These are phyloP conservation scores for Trichoderma sp. DNA, from an alignment of 2,329 filamentous ascomycete species.

Conservation along the genomic window DNA sequence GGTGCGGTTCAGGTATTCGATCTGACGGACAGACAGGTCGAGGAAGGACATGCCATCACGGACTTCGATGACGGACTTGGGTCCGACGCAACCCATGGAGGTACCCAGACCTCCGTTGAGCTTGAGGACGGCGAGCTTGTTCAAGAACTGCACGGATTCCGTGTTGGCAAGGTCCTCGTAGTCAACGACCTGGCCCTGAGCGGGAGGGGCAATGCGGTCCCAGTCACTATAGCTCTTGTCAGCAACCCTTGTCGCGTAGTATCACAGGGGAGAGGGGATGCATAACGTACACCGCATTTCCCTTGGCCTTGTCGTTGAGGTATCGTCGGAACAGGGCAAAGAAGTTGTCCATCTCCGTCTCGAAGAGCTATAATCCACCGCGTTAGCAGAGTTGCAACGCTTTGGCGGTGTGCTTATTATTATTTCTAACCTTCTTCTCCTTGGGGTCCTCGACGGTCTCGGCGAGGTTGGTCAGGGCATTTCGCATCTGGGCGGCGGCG, in stretches of 20 bases:
- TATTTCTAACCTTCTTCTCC: constrained; percentile 68
- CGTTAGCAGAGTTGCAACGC: constrained; percentile 14
- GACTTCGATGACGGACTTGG: constrained; percentile 99
- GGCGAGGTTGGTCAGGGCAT: constrained; percentile 86
- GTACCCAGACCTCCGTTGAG: constrained; percentile 99
- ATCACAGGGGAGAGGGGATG: neutral
- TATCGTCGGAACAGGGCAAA: constrained; percentile 98
- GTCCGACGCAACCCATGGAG: constrained; percentile 98
- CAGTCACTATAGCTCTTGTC: constrained; percentile 63
- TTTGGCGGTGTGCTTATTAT: neutral
- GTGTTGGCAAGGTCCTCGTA: constrained; percentile 88
- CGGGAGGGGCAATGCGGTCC: constrained; percentile 93
- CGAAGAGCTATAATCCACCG: constrained; percentile 65
- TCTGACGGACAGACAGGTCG: constrained; percentile 96
- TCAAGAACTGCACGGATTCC: constrained; percentile 89
- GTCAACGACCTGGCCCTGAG: constrained; percentile 89
- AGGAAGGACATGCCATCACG: constrained; percentile 99
- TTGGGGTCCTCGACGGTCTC: constrained; percentile 83
- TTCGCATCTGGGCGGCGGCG: constrained; percentile 98
- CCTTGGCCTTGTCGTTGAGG: constrained; percentile 98
- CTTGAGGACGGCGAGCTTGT: constrained; percentile 97
- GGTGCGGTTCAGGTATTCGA: constrained; percentile 98
- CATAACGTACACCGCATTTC: constrained; percentile 70
- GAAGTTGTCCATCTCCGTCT: constrained; percentile 99
- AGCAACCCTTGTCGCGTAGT: neutral